Evolutionary conservation across 2,329 filamentous ascomycete genomes (phyloP), one percentile per base, ranked within the genome.

Genomic region (Ophiostoma ulmi): DNA sequence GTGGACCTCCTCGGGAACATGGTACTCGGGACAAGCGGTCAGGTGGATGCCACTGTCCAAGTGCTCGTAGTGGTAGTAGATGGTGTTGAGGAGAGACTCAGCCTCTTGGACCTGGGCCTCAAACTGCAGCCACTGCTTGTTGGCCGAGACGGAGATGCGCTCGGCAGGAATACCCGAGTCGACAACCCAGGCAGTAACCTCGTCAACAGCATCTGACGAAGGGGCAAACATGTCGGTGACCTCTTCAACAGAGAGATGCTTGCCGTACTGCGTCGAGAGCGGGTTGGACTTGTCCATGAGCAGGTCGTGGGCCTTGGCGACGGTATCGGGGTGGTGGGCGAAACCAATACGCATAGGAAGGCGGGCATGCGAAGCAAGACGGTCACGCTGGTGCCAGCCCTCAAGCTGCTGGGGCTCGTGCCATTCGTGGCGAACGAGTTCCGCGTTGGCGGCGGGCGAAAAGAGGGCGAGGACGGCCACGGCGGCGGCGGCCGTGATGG

Each of bases 1-100:
- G 61, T 79, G 79, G 20, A 87, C 73, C 48, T 81, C 76, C 39
- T 79, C 78, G 1, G 85, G 85, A 4, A 87, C 77, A 71, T 85
- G 83, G 75, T 78, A 78, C 55, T 71, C 66, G 38, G 72, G 75
- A 72, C 76, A 71, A 0, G 74, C 75, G 4, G 77, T 67, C 58
- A 76, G 73, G 7, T 70, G 72, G 2, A 72, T 73, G 65, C 74
- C 74, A 13, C 74, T 72, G n/a, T 63, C 70, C 31, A 20, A 17
- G 64, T 76, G 75, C 70, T 76, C 74, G 17, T 73, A 76, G n/a
- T 75, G 71, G 68, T 77, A 72, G 68, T 73, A 77, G 61, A 75
- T 73, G 10, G 76, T 74, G 69, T 73, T 64, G 44, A 77, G 72
- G 11, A 77, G 73, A 5, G 69, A 36, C 72, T 77, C 76, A 3